Base-by-base conservation (phyloP, 2,329 filamentous ascomycete genomes). In the Xylariaceae sp. region DNA sequence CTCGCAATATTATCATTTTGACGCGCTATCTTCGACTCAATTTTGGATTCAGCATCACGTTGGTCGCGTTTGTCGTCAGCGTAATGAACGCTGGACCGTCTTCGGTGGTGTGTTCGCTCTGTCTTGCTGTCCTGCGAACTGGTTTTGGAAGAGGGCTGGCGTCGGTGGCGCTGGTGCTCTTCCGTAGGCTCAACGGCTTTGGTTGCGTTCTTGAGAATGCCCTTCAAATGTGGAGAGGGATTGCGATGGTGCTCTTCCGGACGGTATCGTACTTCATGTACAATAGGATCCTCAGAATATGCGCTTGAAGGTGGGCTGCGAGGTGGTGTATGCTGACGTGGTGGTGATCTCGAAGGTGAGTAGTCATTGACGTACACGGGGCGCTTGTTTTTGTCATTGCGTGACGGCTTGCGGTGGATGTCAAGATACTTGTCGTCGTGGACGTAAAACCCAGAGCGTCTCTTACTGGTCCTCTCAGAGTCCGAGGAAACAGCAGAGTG, bases 331-430 rank as follows among this genome's bases (percentile, higher is more conserved):
- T 63, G 68, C 26, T 57, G 53, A 47, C 65, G 68, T n/a, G 73
- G 69, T 19, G 73, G 68, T 19, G 71, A 71, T 42, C 67, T 64
- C 28, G 71, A 66, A 8, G 66, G 68, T 11, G 71, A 65, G 3
- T 69, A 69, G 48, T 62, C 62, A 44, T 74, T 66, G 38, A 70
- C 63, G 42, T 76, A 62, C 41, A 71, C 51, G 39, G 69, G 61
- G 42, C 70, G 67, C 46, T 75, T 71, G 37, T 62, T 61, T 43
- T 61, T 6, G 11, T 11, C 22, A 11, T 11, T 26, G 6, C 22
- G 22, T 6, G 22, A 26, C 6, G 6, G 22, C 11, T 11, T 26
- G 22, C 6, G 22, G 22, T 11, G 6, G 22, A 26, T 11, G 11
- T 26, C 22, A 26, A 26, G 22, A 26, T 26, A 6, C 22, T 26